A percentile compares a stretch with the other conserved stretches of the same genome.
phyloP scores from a whole-genome alignment of 768 basidiomycete species.

The Lepiota venenata region DNA sequence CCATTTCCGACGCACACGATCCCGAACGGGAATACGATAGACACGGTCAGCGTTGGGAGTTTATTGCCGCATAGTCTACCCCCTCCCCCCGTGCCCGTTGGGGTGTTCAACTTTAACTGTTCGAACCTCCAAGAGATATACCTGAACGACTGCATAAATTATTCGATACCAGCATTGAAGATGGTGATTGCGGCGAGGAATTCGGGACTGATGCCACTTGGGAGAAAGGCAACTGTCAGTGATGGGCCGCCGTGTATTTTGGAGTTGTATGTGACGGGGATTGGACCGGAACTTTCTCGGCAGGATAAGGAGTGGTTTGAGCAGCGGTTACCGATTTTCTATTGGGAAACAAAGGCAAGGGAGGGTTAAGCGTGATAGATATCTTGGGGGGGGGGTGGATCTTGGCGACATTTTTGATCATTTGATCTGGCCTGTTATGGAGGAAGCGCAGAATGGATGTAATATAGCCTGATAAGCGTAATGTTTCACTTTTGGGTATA shows the following conservation, averaged over 20 bases:
- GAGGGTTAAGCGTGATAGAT: neutral
- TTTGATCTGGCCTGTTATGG: too few species aligned
- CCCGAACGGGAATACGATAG: neutral
- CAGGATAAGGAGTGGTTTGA: slow-evolving; percentile 15
- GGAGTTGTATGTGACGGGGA: slow-evolving; percentile 15
- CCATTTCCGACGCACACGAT: neutral
- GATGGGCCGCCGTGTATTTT: slow-evolving; percentile 9
- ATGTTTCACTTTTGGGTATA: too few species aligned
- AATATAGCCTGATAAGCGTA: too few species aligned
- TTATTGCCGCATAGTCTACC: neutral
- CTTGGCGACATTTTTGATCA: too few species aligned
- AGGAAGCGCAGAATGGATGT: too few species aligned
- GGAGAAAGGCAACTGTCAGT: slow-evolving; percentile 7
- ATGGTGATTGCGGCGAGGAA: slow-evolving; percentile 16
- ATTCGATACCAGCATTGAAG: slow-evolving; percentile 14
- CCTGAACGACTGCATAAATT: slow-evolving; percentile 16
- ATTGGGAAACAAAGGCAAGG: slow-evolving; percentile 5
- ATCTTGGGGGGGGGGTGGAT: neutral
- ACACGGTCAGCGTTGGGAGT: neutral
- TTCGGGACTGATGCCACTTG: slow-evolving; percentile 4
- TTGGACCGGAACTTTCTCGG: slow-evolving; percentile 8
- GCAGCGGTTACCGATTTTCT: slow-evolving; percentile 11
- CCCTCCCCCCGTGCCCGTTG: neutral
- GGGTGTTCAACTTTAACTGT: slow-evolving; percentile 2
- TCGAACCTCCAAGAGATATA: slow-evolving; percentile 17